These are phyloP conservation scores for Hygrophila difformis DNA, from an alignment of 257 asterid species.

Conservation along the genomic window DNA sequence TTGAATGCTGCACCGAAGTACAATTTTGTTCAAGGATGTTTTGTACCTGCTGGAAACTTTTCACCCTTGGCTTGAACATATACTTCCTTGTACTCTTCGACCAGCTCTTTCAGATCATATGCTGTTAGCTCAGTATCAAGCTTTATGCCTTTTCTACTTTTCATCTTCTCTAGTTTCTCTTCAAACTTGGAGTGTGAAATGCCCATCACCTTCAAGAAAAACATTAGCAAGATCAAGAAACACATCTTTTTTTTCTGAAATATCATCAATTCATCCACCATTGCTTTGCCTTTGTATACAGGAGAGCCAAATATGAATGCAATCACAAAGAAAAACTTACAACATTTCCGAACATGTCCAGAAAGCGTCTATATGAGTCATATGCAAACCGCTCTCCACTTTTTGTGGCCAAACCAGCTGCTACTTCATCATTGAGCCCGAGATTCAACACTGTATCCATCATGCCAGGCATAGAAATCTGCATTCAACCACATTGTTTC, in stretches of 20 bases:
- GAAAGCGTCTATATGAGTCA: constrained; percentile 82
- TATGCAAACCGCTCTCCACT: constrained; percentile 93
- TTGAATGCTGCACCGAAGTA: background rate
- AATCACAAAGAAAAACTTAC: too few species aligned
- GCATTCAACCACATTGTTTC: constrained; percentile 3
- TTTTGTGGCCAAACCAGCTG: constrained; percentile 71
- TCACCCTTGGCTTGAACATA: constrained; percentile 70
- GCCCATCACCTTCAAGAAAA: constrained; percentile 66
- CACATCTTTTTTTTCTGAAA: background rate
- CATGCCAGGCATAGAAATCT: constrained; percentile 99
- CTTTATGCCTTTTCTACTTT: constrained; percentile 40
- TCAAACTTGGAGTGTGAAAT: constrained; percentile 77
- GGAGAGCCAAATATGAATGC: too few species aligned
- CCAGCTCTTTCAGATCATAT: constrained; percentile 73
- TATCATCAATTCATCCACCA: background rate
- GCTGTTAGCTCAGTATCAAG: constrained; percentile 83
- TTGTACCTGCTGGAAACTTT: constrained; percentile 74
- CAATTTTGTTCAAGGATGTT: too few species aligned
- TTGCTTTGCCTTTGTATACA: background rate
- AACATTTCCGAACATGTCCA: constrained; percentile 95
- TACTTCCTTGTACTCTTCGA: constrained; percentile 76
- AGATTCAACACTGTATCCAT: constrained; percentile 97
- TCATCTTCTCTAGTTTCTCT: constrained; percentile 65
- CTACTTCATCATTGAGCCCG: constrained; percentile 85
- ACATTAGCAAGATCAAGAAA: background rate